Conservation (phyloP, 306 rosid species). For the Prunus padus region DNA sequence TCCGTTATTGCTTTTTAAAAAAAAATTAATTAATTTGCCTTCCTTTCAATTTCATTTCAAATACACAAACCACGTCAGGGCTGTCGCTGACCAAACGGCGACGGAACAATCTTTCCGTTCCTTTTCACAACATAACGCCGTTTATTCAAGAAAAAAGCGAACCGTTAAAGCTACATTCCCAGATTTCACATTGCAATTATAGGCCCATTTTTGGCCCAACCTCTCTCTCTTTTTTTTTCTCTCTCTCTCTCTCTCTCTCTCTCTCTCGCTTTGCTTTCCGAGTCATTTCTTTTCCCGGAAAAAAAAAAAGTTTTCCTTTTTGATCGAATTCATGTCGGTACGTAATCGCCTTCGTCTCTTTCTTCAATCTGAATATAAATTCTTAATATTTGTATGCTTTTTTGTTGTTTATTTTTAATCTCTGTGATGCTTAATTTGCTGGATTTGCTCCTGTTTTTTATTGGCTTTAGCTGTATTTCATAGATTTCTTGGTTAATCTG, state of each 20-base stretch:
- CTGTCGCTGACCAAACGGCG: conserved; percentile 34
- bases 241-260: conserved; percentile 17
- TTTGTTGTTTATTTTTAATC: conserved; percentile 8
- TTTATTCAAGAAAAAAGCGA: background rate
- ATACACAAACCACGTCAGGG: conserved; percentile 24
- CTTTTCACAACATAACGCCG: conserved; percentile 33
- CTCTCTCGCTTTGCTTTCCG: conserved; percentile 12
- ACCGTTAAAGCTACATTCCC: conserved; percentile 13
- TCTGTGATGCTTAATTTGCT: conserved; percentile 19
- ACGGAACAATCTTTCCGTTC: background rate
- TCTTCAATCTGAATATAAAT: background rate
- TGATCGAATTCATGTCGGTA: conserved; percentile 91
- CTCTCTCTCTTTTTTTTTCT: conserved; percentile 29
- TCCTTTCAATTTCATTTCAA: background rate
- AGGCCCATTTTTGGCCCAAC: conserved; percentile 77
- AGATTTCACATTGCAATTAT: background rate
- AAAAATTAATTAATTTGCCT: background rate
- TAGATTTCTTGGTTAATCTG: conserved; percentile 1
- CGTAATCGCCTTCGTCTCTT: conserved; percentile 24
- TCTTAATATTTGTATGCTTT: background rate
- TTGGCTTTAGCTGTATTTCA: conserved; percentile 18
- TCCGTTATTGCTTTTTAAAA: background rate
- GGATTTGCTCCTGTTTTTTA: conserved; percentile 30
- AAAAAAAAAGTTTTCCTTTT: conserved; percentile 16
- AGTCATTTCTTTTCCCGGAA: conserved; percentile 38